phyloP scores from a whole-genome alignment of 2,329 filamentous ascomycete genomes.

The Diaporthe nobilis region DNA sequence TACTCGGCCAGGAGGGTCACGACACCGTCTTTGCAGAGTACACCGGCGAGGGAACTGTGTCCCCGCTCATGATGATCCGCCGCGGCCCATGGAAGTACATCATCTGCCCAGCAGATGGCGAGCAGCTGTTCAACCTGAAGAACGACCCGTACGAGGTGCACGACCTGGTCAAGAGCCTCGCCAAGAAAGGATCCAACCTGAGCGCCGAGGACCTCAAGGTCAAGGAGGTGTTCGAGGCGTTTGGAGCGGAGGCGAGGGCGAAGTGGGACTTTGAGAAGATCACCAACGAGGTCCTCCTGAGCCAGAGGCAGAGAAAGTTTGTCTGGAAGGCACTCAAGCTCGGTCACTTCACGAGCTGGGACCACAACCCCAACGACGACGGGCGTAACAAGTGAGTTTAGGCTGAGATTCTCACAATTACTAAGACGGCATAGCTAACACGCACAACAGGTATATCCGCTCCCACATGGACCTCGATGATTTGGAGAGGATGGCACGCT shows the following conservation, averaged over 20 bases:
- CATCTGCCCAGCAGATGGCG: slow-evolving; percentile 85
- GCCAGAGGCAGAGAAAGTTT: slow-evolving; percentile 83
- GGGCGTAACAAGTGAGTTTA: slow-evolving; percentile 74
- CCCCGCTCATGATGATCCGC: slow-evolving; percentile 94
- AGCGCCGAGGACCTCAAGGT: slow-evolving; percentile 62
- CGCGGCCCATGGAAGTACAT: slow-evolving; percentile 93
- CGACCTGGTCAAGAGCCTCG: slow-evolving; percentile 73
- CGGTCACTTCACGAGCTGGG: slow-evolving; percentile 86
- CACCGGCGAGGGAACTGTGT: slow-evolving; percentile 91
- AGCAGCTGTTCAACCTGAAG: slow-evolving; percentile 86
- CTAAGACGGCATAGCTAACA: neutral
- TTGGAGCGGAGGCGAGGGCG: slow-evolving; percentile 78
- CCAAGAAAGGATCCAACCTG: slow-evolving; percentile 52
- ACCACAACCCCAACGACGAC: slow-evolving; percentile 82
- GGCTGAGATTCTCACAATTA: neutral
- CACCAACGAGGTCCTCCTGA: slow-evolving; percentile 79
- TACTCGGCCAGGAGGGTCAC: slow-evolving; percentile 75
- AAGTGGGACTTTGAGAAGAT: slow-evolving; percentile 89
- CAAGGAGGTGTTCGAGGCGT: slow-evolving; percentile 71
- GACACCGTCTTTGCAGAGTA: slow-evolving; percentile 97
- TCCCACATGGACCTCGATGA: slow-evolving; percentile 86
- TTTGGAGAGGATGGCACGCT: slow-evolving; percentile 82
- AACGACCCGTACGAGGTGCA: slow-evolving; percentile 82
- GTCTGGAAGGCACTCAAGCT: slow-evolving; percentile 85
- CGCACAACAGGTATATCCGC: slow-evolving; percentile 79